Conservation (phyloP, 2,329 filamentous ascomycete species). For the Epichloe uncinata region DNA sequence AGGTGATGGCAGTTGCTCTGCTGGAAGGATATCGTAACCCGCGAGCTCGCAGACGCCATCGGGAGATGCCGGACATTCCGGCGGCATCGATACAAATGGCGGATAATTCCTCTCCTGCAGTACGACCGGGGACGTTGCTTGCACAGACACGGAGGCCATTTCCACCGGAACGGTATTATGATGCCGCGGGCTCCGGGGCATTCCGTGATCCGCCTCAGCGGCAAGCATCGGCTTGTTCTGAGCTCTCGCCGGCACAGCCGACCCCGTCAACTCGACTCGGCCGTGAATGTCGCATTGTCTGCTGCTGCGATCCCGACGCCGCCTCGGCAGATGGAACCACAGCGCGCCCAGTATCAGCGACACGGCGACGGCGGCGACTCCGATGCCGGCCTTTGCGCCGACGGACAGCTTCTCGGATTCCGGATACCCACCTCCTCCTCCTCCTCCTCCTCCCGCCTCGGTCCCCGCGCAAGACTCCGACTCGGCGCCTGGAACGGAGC, state of each 20-base stretch:
- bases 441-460: too few relatives aligned
- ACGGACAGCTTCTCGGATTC: constrained; percentile 21
- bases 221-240: neutral
- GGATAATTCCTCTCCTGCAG: neutral
- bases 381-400: constrained; percentile 45
- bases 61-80: constrained; percentile 1
- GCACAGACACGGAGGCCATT: constrained; percentile 30
- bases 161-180: constrained; percentile 32
- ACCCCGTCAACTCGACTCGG: constrained; percentile 1
- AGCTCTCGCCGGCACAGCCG: neutral
- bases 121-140: neutral
- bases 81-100: neutral
- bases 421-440: too few relatives aligned
- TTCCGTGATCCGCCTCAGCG: neutral
- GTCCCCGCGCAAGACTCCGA: constrained; percentile 12
- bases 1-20: neutral
- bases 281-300: neutral
- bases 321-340: constrained; percentile 33
- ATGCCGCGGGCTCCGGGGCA: neutral
- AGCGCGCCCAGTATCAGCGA: constrained; percentile 27
- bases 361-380: constrained; percentile 36
- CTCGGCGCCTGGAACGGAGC: constrained; percentile 28
- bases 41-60: constrained; percentile 31
- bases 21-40: constrained; percentile 18
- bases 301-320: constrained; percentile 5